Evolutionary conservation across 139 green algal genomes (phyloP), one percentile per base, ranked within the genome.

Genomic region (Chlorella sp.): DNA sequence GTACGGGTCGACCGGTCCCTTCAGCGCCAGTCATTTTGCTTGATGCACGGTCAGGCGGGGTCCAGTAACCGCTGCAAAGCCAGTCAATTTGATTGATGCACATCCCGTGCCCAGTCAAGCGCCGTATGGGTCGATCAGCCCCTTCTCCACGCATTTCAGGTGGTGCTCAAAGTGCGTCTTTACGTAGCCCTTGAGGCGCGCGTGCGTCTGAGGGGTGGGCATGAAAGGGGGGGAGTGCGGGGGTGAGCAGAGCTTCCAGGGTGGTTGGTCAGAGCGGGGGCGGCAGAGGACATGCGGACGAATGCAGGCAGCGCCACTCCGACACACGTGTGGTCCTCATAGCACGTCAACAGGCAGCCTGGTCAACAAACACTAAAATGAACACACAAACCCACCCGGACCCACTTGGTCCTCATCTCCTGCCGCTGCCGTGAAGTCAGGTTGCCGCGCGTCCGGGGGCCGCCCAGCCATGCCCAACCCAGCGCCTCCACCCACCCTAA

Each of bases 371-470:
- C 60, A 15, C 60, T 18, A 15, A 15, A 68, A 68, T 18, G 24
- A n/a, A 0, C 88, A 36, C 57, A 40, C 86, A 68, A 14, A 16
- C 40, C 79, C 68, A 34, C 68, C 68, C 68, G 7, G 7, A 57
- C 83, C 16, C n/a, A 24, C 83, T 34, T 60, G 36, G 36, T 76
- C 83, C 57, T 87, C 83, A 26, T 91, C 85, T 0, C 84, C 81
- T 28, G 64, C 64, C 3, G 64, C 64, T 71, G 64, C 64, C 11
- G 64, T 71, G 11, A 26, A 71, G 11, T 32, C 73, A 4, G 93
- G 93, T 53, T 96, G 86, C 68, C 93, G 86, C 22, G 87, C 85
- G 24, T 95, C 94, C 0, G 95, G 95, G 37, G 95, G 93, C 64
- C 64, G 64, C 64, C 11, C 21, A 9, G 22, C 64, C 64, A 71